Conservation (phyloP, 2,329 filamentous ascomycete genomes). For the Pseudocercospora musae region DNA sequence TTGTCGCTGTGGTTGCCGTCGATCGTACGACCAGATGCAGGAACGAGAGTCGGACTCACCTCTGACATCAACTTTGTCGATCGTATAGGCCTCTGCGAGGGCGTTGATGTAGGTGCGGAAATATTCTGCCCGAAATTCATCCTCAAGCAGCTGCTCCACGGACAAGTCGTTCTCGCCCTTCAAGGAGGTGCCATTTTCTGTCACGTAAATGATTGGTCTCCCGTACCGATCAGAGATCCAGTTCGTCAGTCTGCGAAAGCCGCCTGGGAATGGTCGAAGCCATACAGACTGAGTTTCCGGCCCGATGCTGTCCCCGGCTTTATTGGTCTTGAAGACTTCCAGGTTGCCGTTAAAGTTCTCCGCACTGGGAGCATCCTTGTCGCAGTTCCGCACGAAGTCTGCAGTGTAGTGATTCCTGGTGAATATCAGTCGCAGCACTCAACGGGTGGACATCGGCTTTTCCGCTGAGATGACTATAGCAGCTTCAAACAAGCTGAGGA, state of each 20-base stretch:
- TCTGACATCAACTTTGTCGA: slow-evolving; percentile 73
- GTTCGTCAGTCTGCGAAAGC: slow-evolving; percentile 72
- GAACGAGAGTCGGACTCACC: slow-evolving; percentile 48
- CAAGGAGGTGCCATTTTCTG: slow-evolving; percentile 82
- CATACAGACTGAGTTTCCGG: slow-evolving; percentile 79
- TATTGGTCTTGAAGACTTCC: slow-evolving; percentile 65
- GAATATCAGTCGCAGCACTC: slow-evolving; percentile 5
- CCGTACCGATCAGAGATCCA: slow-evolving; percentile 77
- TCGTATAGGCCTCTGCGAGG: slow-evolving; percentile 66
- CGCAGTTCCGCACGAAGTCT: slow-evolving; percentile 73
- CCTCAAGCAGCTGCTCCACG: slow-evolving; percentile 67
- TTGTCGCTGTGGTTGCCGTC: background rate
- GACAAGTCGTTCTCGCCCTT: slow-evolving; percentile 77
- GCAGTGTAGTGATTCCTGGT: slow-evolving; percentile 76
- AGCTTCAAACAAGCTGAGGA: slow-evolving; percentile 3
- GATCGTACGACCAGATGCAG: slow-evolving; percentile 10
- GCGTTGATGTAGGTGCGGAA: slow-evolving; percentile 74
- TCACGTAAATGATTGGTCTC: slow-evolving; percentile 76
- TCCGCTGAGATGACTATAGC: background rate
- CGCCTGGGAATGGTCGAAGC: slow-evolving; percentile 71
- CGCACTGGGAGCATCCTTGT: slow-evolving; percentile 52
- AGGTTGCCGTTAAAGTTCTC: slow-evolving; percentile 74
- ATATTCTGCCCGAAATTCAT: slow-evolving; percentile 78
- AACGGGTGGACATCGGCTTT: slow-evolving; percentile 4
- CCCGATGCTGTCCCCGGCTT: slow-evolving; percentile 70